A percentile compares a stretch with the other conserved stretches of the same genome.
Evolutionary conservation across 352 stramenopile genomes (phyloP).

Genomic region (Phytophthora foliorum): DNA sequence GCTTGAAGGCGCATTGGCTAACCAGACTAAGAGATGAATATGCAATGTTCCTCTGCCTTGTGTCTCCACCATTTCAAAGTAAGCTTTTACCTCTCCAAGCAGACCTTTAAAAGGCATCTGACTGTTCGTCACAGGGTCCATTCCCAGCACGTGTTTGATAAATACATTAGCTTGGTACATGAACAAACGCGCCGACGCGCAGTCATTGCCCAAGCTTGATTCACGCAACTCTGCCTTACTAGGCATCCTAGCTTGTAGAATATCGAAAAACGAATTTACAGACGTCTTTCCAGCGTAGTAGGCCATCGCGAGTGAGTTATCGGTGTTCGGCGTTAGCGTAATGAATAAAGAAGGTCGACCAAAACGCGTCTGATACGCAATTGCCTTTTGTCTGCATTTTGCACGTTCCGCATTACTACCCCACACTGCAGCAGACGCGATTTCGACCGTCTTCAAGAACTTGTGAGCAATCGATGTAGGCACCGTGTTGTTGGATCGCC

Average conservation of each 20-base stretch:
- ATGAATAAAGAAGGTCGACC: background rate
- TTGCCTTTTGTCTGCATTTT: background rate
- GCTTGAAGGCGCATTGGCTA: no score
- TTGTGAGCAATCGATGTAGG: background rate
- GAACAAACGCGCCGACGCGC: constrained; percentile 4
- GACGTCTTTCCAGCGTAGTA: constrained; percentile 13
- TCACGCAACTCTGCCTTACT: background rate
- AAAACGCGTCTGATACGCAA: background rate
- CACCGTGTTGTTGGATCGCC: background rate
- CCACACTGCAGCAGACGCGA: background rate
- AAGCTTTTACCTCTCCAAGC: no score
- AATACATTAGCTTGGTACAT: constrained; percentile 3
- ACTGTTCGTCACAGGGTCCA: no score
- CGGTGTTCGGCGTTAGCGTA: background rate
- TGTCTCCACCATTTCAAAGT: no score
- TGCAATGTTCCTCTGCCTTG: no score
- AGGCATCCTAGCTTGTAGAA: background rate
- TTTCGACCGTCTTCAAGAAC: background rate
- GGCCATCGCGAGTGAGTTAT: constrained; percentile 11
- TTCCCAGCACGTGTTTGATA: no score
- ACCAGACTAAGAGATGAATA: no score
- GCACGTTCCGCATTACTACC: background rate
- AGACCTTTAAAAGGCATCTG: no score
- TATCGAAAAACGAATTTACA: constrained; percentile 5
- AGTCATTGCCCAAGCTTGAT: constrained; percentile 12